Evolutionary conservation across 1,284 basidiomycete genomes (phyloP), one percentile per base, ranked within the genome.

Genomic region (Ganoderma boninense): DNA sequence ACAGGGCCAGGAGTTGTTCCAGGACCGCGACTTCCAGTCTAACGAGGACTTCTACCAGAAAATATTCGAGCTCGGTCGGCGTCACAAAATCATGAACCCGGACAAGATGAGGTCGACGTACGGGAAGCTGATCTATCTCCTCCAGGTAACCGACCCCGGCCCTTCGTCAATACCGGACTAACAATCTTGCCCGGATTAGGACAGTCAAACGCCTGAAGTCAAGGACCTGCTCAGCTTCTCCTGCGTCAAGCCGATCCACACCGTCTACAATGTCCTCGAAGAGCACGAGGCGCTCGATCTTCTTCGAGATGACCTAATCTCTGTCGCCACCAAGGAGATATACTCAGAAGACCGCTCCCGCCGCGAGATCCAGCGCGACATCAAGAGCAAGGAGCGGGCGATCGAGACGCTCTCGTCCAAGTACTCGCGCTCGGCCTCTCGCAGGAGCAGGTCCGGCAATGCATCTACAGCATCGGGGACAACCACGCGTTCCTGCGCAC

Each of bases 101-200:
- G 93, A 95, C 77, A 94, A 85, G 77, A 95, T 95, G 93, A 87
- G 94, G n/a, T 90, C 91, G 23, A 95, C 92, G 3, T 95, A 95
- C 73, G 93, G 94, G 23, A 95, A 95, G 77, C 82, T 95, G 66
- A 91, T 95, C 46, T 95, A 95, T 79, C 82, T 95, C 67, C 85
- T 94, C 42, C 92, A 94, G 87, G 92, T 92, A 71, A 73, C 60
- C 16, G 13, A 62, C 40, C 35, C 11, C 32, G 11, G 10, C 14
- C 4, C 38, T 20, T 29, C 8, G 6, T 62, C 38, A 13, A 26
- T 62, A 13, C n/a, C 11, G 5, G 13, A 23, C 60, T 62, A 16
- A 62, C 38, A 5, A 20, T 2, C 11, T n/a, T 42, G 16, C 2
- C 35, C 42, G 32, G 40, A 76, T 13, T 73, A 94, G 92, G 93